Base-by-base conservation (phyloP, 192 early-diverging fungal genomes). In the Gonapodya sp. region DNA sequence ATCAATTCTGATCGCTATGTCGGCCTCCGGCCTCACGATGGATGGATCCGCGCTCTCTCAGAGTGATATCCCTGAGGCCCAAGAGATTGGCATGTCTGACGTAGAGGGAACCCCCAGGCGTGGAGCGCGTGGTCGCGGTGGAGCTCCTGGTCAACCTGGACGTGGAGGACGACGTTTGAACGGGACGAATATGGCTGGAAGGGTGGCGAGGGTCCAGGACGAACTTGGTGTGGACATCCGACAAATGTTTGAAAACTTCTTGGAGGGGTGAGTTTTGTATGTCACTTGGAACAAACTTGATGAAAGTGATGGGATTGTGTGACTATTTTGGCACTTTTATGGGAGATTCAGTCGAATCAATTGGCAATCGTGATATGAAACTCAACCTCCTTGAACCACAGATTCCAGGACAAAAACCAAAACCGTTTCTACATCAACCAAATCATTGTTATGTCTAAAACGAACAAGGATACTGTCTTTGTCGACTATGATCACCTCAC, bases 401-500 rank as follows among this genome's bases (percentile, higher is more conserved):
- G 8, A 37, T 36, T 0, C 0, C 73, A 73, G 18, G 36, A 35
- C n/a, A 79, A 2, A 36, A 82, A 83, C 35, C 18, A 31, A 35
- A 16, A 1, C 72, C 85, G 79, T n/a, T 83, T 88, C 1, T 96
- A 96, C 80, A 82, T 94, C 79, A 85, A 87, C 73, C 93, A 96
- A 87, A 81, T 93, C 34, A 85, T 86, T 35, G 78, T 87, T 77
- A 84, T 96, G 82, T 83, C 85, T 1, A 80, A 87, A 36, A 83
- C 88, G 36, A 89, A 92, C 73, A 84, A 86, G 35, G 88, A 89
- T 32, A 94, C 94, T 0, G 75, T 96, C 36, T 93, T 91, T 81
- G 92, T 97, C 18, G 92, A 95, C 82, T 95, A 91, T 82, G 82
- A 36, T 18, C 92, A 96, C 81, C 32, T 95, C 46, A 80, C 89